These are phyloP conservation scores for Kwoniella mangroviensis DNA, from an alignment of 768 basidiomycete genomes.

Conservation along the genomic window DNA sequence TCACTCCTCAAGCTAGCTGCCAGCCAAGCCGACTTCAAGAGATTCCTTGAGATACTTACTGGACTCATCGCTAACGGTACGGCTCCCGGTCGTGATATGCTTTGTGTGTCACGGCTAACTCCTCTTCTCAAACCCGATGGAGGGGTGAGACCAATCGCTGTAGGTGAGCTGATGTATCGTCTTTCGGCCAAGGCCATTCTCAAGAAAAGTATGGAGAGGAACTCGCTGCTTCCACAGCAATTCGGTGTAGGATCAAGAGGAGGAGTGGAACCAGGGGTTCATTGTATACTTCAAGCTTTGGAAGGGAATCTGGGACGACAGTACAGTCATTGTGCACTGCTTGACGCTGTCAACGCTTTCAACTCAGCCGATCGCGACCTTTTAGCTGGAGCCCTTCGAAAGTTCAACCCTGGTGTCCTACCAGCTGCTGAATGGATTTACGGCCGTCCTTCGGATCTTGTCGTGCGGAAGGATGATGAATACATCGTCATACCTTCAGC, in stretches of 20 bases:
- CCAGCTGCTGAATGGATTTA: background rate
- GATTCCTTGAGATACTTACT: background rate
- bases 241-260: background rate
- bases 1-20: background rate
- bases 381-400: background rate
- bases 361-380: slow-evolving; percentile 16
- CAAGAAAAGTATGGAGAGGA: background rate
- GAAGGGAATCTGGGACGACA: background rate
- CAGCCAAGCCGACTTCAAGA: background rate
- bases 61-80: background rate
- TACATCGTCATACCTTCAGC: background rate
- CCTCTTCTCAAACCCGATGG: slow-evolving; percentile 32
- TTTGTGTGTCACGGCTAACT: slow-evolving; percentile 29
- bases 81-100: slow-evolving; percentile 15
- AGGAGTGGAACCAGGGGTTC: background rate
- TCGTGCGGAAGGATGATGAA: background rate
- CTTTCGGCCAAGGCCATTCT: slow-evolving; percentile 27
- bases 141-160: slow-evolving; percentile 39
- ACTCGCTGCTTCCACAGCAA: background rate
- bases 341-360: slow-evolving; percentile 47
- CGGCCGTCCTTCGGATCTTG: background rate
- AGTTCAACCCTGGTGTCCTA: background rate
- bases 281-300: background rate
- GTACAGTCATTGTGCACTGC: slow-evolving; percentile 15
- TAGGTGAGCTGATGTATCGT: slow-evolving; percentile 41